Evolutionary conservation across 371 early-diverging fungal genomes (phyloP), one percentile per base, ranked within the genome.

Genomic region (Rhizopus arrhizus): DNA sequence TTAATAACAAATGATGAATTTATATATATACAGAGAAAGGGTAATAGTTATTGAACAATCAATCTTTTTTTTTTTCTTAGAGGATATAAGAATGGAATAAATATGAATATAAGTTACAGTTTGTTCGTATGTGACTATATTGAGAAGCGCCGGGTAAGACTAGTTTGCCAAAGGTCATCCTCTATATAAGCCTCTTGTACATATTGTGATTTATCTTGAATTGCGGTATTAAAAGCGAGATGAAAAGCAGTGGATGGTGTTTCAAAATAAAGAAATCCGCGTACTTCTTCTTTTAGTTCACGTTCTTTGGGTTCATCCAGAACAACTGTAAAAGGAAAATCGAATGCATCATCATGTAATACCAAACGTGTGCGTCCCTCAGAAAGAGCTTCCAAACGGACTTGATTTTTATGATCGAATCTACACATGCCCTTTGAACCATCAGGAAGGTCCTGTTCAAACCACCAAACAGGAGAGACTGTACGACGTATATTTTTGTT

Each of bases 381-480:
- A 7, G 73, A 74, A 38, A 78, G 61, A 4, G 78, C 78, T 55
- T 78, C 78, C 1, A 78, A 45, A n/a, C 78, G 59, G 0, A 69
- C 73, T 57, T 78, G 78, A 34, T 78, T 78, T 60, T 66, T 74
- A 48, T 72, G 60, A 48, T 78, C 78, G 51, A 78, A 78, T 31
- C 75, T 49, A 49, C 69, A 72, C 78, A 78, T 78, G 28, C 75
- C 75, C 54, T 78, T 78, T 15, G 65, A 45, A 13, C 78, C 78
- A 56, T 74, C 71, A 9, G 55, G 33, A 9, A 53, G 58, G n/a
- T 78, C 78, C 52, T 78, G 73, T 50, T 78, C 78, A 62, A 59
- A 78, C 78, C 78, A 78, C 78, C 78, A 78, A 3, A 65, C 67
- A 48, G 78, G 78, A 13, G 73, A 66, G 7, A 74, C 60, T 3